Evolutionary conservation across 2,329 filamentous ascomycete species (phyloP).

Genomic region (Penicillium sp.): DNA sequence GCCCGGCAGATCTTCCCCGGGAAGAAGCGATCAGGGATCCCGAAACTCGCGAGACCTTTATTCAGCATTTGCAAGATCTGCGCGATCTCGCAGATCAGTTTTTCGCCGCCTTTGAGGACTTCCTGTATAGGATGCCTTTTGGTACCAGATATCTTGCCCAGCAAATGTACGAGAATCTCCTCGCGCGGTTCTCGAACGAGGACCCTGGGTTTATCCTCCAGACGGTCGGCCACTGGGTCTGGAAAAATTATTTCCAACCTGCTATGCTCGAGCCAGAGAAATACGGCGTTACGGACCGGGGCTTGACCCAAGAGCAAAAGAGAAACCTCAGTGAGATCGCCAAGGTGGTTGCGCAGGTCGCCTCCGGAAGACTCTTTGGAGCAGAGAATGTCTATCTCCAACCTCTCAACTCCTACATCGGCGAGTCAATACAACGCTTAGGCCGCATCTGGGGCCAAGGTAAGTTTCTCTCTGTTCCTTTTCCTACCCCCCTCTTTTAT

Average conservation of each 20-base stretch:
- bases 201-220: conserved; percentile 73
- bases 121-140: conserved; percentile 83
- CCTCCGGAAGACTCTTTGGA: conserved; percentile 82
- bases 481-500: not conserved
- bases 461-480: conserved; percentile 34
- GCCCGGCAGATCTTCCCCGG: conserved; percentile 77
- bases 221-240: conserved; percentile 83
- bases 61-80: conserved; percentile 88
- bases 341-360: conserved; percentile 86
- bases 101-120: conserved; percentile 74
- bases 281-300: conserved; percentile 85
- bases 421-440: conserved; percentile 76
- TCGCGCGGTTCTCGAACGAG: conserved; percentile 73
- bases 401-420: conserved; percentile 86
- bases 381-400: conserved; percentile 94
- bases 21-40: conserved; percentile 94
- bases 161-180: conserved; percentile 76
- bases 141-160: conserved; percentile 83
- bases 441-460: conserved; percentile 66
- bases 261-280: conserved; percentile 86
- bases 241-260: conserved; percentile 89
- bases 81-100: conserved; percentile 93
- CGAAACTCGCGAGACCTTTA: conserved; percentile 87
- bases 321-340: conserved; percentile 84
- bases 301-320: conserved; percentile 85